Base-by-base conservation (phyloP, 2,329 filamentous ascomycete species). In the Claviceps sorghi region DNA sequence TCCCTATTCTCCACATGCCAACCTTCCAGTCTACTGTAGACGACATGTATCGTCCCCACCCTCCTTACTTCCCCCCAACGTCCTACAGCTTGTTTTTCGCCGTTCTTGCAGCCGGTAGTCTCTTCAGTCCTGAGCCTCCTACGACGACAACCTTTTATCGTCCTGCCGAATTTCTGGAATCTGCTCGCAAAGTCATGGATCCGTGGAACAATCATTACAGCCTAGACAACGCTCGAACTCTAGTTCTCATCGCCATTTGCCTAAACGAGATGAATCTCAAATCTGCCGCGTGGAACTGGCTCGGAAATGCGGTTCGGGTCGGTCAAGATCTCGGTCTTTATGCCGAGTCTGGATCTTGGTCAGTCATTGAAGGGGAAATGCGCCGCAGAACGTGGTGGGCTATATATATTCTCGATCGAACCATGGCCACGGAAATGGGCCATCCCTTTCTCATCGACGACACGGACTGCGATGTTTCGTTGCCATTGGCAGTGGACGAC, bases 301-400 rank as follows among this genome's bases (percentile, higher is more conserved):
- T 95, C 22, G 88, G 87, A 1, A 82, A 77, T 38, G 85, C 89
- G 0, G 82, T 95, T 22, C 78, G 86, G 49, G 82, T 86, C 50
- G 86, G 85, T 0, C 91, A 97, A 64, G 86, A 93, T 58, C 74
- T 96, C 46, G 87, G 87, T 0, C 72, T 97, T 10, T 84, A 96
- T 61, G 72, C 79, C 7, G 87, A 95, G 60, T 79, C 80, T 1
- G 84, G 83, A 0, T 76, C 82, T 0, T 88, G 84, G 76, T 77
- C 85, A 2, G 75, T 82, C 1, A 72, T 95, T 15, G 89, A 95
- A 60, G 79, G 79, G 11, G 91, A 97, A 67, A 89, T 91, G 80
- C 81, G 90, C 52, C 81, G 86, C 55, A 78, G 90, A 52, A 80
- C 93, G 2, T 98, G 91, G 91, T 98, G 93, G 89, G 82, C 87